These are phyloP conservation scores for Pseudozyma thailandica DNA, from an alignment of 1,284 basidiomycete species.

Conservation along the genomic window DNA sequence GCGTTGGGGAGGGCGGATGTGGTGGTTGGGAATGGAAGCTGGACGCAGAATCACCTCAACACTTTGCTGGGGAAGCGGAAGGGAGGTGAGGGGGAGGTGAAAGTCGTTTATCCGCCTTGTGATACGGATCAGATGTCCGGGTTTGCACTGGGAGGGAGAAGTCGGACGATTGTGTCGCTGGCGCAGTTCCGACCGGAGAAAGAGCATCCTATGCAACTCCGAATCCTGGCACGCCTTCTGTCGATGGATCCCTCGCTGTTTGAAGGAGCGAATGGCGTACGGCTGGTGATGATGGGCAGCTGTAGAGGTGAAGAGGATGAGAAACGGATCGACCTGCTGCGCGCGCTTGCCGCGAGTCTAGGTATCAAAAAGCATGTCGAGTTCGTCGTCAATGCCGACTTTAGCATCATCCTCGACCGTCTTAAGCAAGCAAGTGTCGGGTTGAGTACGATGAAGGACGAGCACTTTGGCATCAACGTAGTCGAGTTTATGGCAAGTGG, in stretches of 20 bases:
- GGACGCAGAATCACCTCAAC: constrained; percentile 88
- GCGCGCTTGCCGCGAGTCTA: constrained; percentile 75
- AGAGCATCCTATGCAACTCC: constrained; percentile 78
- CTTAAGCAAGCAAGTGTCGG: constrained; percentile 83
- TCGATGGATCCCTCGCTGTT: constrained; percentile 65
- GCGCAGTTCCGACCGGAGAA: constrained; percentile 90
- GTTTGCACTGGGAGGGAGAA: constrained; percentile 73
- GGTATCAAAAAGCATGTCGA: constrained; percentile 76
- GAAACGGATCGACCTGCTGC: constrained; percentile 76
- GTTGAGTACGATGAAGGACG: constrained; percentile 96
- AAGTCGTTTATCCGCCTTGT: constrained; percentile 89
- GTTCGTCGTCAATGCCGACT: constrained; percentile 86
- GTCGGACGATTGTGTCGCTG: constrained; percentile 69
- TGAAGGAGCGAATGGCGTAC: constrained; percentile 1
- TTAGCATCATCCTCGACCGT: constrained; percentile 76
- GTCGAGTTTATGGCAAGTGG: constrained; percentile 98
- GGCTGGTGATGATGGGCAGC: constrained; percentile 80
- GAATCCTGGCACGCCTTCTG: constrained; percentile 76
- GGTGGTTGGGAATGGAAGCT: constrained; percentile 92
- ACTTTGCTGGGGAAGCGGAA: constrained; percentile 31
- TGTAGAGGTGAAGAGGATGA: constrained; percentile 82
- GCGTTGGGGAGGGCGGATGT: constrained; percentile 78
- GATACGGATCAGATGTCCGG: constrained; percentile 80
- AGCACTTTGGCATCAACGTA: constrained; percentile 98
- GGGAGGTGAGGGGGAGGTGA: constrained; percentile 3